Percentiles rank a stretch among this genome's conserved stretches.
These are phyloP conservation scores for Aspergillus novoparasiticus DNA, from an alignment of 2,329 filamentous ascomycete species.

Conservation along the genomic window DNA sequence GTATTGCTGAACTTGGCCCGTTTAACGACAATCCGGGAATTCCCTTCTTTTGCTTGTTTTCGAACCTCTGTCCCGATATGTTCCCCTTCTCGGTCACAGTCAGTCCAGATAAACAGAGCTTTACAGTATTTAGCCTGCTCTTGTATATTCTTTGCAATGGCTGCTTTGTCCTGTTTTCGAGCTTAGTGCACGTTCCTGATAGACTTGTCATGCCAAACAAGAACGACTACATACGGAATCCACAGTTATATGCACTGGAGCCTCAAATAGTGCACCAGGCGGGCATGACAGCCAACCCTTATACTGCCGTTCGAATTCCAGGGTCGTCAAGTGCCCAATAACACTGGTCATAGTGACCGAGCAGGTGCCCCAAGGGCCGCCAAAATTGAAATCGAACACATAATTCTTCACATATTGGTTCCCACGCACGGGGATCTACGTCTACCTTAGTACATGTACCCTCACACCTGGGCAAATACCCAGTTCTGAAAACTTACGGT, in stretches of 20 bases:
- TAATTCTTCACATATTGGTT: slow-evolving; percentile 92
- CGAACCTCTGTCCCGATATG: slow-evolving; percentile 93
- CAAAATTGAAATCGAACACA: slow-evolving; percentile 86
- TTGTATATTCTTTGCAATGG: slow-evolving; percentile 83
- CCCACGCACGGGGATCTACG: slow-evolving; percentile 66
- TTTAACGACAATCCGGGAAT: slow-evolving; percentile 74
- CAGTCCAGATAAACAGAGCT: slow-evolving; percentile 93
- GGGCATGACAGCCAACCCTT: slow-evolving; percentile 80
- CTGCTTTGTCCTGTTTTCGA: slow-evolving; percentile 69
- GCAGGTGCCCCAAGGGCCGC: slow-evolving; percentile 75
- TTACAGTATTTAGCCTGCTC: slow-evolving; percentile 72
- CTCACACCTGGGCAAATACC: not conserved
- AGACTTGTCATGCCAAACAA: not conserved
- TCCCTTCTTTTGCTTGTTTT: slow-evolving; percentile 74
- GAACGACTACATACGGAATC: slow-evolving; percentile 57
- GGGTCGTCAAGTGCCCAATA: slow-evolving; percentile 78
- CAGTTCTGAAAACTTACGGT: slow-evolving; percentile 58
- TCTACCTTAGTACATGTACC: slow-evolving; percentile 21
- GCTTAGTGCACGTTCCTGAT: slow-evolving; percentile 18
- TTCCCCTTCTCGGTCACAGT: slow-evolving; percentile 96
- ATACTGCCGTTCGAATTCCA: slow-evolving; percentile 74
- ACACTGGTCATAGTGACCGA: slow-evolving; percentile 93
- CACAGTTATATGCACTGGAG: slow-evolving; percentile 70
- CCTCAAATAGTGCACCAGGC: slow-evolving; percentile 78
- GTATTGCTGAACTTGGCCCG: slow-evolving; percentile 95